A percentile compares a stretch with the other conserved stretches of the same genome.
These are phyloP conservation scores for Penicillium verhagenii DNA, from an alignment of 495 filamentous ascomycete genomes.

Conservation along the genomic window DNA sequence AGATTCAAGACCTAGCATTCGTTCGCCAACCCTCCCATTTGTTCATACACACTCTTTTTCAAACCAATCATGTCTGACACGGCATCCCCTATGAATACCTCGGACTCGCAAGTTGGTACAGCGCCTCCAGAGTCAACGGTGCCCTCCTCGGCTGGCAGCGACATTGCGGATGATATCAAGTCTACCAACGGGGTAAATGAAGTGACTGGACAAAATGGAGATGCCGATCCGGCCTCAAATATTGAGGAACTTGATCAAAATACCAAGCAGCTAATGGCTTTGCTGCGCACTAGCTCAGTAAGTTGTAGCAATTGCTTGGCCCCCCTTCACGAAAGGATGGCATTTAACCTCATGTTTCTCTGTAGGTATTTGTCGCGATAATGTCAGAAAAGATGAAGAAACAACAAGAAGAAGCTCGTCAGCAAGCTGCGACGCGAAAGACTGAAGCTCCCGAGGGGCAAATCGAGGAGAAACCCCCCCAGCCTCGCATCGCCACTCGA, in stretches of 20 bases:
- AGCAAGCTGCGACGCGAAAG: conserved; percentile 44
- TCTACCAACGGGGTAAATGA: conserved; percentile 6
- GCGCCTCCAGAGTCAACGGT: conserved; percentile 39
- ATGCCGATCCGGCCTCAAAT: conserved; percentile 10
- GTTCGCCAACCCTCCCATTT: not conserved
- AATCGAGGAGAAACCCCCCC: conserved; percentile 17
- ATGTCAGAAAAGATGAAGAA: conserved; percentile 64
- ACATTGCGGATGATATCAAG: conserved; percentile 21
- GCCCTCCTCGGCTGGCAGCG: conserved; percentile 42
- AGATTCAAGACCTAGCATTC: conserved; percentile 10
- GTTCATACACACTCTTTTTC: not conserved
- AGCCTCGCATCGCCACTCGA: conserved; percentile 5
- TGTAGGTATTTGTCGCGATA: conserved; percentile 49
- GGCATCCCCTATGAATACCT: conserved; percentile 34
- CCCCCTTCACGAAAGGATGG: not conserved
- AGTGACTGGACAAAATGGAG: not conserved
- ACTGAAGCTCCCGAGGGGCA: conserved; percentile 9
- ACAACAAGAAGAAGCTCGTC: conserved; percentile 55
- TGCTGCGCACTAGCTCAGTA: conserved; percentile 53
- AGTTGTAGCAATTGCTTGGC: conserved; percentile 6
- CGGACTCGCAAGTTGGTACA: conserved; percentile 34
- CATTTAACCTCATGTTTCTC: not conserved
- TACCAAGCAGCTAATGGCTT: conserved; percentile 42
- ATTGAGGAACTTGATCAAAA: conserved; percentile 41
- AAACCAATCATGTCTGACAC: conserved; percentile 29